These are phyloP conservation scores for Penicillium concentricum DNA, from an alignment of 2,329 filamentous ascomycete species.

Conservation along the genomic window DNA sequence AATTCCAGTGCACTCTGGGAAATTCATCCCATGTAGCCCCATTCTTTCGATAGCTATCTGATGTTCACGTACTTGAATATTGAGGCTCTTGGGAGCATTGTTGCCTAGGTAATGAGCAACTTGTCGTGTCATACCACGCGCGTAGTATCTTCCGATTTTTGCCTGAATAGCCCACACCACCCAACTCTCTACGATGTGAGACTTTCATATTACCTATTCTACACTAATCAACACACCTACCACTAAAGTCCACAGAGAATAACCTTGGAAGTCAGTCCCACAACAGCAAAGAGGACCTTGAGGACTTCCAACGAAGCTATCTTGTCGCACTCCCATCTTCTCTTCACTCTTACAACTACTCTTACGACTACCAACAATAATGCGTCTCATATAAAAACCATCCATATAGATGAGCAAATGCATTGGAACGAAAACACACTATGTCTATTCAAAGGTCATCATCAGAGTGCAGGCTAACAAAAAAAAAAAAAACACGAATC, in stretches of 20 bases:
- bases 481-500: conserved; percentile 13
- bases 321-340: not conserved
- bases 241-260: not conserved
- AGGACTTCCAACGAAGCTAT: not conserved
- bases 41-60: not conserved
- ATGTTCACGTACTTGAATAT: not conserved
- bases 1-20: not conserved
- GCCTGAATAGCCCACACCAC: not conserved
- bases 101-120: not conserved
- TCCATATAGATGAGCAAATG: conserved; percentile 16
- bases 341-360: not conserved
- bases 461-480: conserved; percentile 26
- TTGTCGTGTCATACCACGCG: not conserved
- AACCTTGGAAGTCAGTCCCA: not conserved
- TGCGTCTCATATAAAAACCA: not conserved
- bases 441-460: conserved; percentile 28
- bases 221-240: not conserved
- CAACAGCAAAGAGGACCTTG: conserved; percentile 2
- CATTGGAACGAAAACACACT: conserved; percentile 21
- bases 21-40: not conserved
- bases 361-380: not conserved
- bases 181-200: not conserved
- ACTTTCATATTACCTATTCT: not conserved
- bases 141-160: not conserved
- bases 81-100: not conserved